A percentile compares a stretch with the other conserved stretches of the same genome.
Evolutionary conservation across 768 basidiomycete genomes (phyloP).

Genomic region (Vararia minispora): DNA sequence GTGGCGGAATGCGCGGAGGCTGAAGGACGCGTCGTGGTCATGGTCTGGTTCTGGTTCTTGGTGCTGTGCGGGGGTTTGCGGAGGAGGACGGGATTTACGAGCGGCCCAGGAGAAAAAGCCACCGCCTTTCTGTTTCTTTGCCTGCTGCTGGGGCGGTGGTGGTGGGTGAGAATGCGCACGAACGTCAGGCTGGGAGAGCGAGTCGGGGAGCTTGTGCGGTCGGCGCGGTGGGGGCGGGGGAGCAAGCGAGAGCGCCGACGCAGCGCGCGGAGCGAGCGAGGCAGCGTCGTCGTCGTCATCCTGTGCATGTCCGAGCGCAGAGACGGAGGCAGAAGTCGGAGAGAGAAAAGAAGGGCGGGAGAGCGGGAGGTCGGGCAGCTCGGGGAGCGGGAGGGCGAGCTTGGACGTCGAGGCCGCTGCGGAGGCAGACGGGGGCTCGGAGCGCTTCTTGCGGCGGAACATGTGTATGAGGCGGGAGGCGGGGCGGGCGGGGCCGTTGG

Average conservation of each 20-base stretch:
- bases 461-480: no score
- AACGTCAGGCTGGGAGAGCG: slow-evolving; percentile 11
- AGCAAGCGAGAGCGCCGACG: slow-evolving; percentile 6
- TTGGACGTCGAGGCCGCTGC: no score
- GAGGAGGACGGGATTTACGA: slow-evolving; percentile 25
- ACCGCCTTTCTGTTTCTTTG: slow-evolving; percentile 25
- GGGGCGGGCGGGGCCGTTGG: no score
- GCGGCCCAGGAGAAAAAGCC: slow-evolving; percentile 34
- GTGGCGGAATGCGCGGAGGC: slow-evolving; percentile 66
- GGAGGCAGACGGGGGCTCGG: no score
- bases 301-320: no score
- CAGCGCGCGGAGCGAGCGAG: slow-evolving; percentile 3
- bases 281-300: slow-evolving; percentile 11
- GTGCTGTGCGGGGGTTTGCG: slow-evolving; percentile 15
- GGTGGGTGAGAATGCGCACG: slow-evolving; percentile 4
- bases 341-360: no score
- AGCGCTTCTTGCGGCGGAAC: no score
- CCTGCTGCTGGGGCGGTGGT: slow-evolving; percentile 13
- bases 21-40: slow-evolving; percentile 38
- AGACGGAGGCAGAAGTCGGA: no score
- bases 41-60: slow-evolving; percentile 15
- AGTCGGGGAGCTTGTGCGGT: slow-evolving; percentile 48
- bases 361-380: no score
- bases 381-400: no score
- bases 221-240: slow-evolving; percentile 28